Evolutionary conservation across 805 yeast species (phyloP), one percentile per base, ranked within the genome.

Genomic region (Millerozyma acaciae): DNA sequence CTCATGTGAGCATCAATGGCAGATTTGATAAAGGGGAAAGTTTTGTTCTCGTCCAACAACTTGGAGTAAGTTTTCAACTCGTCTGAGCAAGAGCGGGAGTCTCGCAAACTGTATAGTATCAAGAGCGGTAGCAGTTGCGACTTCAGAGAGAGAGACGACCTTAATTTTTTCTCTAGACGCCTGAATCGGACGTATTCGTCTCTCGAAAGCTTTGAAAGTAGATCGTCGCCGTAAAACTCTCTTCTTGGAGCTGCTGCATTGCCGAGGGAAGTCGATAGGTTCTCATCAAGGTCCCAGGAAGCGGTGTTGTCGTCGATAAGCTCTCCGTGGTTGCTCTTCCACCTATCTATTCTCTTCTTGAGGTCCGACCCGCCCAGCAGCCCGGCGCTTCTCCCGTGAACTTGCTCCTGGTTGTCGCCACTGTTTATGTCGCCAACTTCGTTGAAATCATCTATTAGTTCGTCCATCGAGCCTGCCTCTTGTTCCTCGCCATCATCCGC

Each of bases 211-310:
- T 28, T 21, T 8, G 29, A 17, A 24, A 39, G 33, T 5, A 35
- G 13, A 13, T 28, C 34, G 28, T 39, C 33, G 7, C 43, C 43
- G 34, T 39, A 39, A 16, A 28, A 34, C 21, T 19, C 16, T 20
- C 25, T 28, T 12, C 21, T 17, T 13, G 25, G 16, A 12, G 20
- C 32, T 26, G 8, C 17, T 21, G 23, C 15, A 3, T 17, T 23
- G n/a, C 17, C 32, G 8, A 13, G 6, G n/a, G 14, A 8, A 16
- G 16, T 16, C 4, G 18, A 15, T n/a, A 38, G 26, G 16, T 34
- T 30, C 30, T 57, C 62, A 30, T 60, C 65, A 28, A 62, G 41
- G 35, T 62, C 57, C 65, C 65, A 60, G 26, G 57, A 50, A 12
- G 68, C 68, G 5, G 54, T 47, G 40, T 62, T 60, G 34, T 60